A percentile compares a stretch with the other conserved stretches of the same genome.
These are phyloP conservation scores for Myriosclerotinia duriaeana DNA, from an alignment of 2,329 filamentous ascomycete genomes.

Conservation along the genomic window DNA sequence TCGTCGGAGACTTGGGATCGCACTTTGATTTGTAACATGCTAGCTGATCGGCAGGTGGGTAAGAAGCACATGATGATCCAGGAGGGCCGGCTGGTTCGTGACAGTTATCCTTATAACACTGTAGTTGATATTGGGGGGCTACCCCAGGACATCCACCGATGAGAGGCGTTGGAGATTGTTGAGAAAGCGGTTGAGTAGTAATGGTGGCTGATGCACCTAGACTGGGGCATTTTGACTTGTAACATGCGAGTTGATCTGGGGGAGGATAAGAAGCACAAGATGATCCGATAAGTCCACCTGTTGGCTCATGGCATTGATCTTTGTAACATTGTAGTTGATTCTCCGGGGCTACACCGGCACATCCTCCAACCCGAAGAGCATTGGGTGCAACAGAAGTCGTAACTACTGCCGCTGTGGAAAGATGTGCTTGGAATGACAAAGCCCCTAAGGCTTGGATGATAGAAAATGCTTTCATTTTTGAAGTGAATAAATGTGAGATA, in stretches of 20 bases:
- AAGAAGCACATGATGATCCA: constrained; percentile 7
- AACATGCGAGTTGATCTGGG: no score
- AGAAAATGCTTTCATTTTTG: not conserved
- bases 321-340: no score
- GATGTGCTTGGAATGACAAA: not conserved
- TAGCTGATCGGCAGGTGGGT: not conserved
- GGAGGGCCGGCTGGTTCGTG: not conserved
- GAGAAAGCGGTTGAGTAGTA: not conserved
- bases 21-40: not conserved
- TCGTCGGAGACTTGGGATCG: not conserved
- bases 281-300: no score
- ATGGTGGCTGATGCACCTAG: no score
- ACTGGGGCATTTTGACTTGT: no score
- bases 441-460: not conserved
- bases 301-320: no score
- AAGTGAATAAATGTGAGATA: not conserved
- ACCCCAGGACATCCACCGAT: not conserved
- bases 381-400: no score
- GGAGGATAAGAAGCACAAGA: no score
- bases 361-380: no score
- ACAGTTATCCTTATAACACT: not conserved
- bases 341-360: no score
- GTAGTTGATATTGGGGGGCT: not conserved
- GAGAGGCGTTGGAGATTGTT: not conserved
- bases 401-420: not conserved